Conservation (phyloP, 257 asterid genomes). For the Solanum pinnatisectum region DNA sequence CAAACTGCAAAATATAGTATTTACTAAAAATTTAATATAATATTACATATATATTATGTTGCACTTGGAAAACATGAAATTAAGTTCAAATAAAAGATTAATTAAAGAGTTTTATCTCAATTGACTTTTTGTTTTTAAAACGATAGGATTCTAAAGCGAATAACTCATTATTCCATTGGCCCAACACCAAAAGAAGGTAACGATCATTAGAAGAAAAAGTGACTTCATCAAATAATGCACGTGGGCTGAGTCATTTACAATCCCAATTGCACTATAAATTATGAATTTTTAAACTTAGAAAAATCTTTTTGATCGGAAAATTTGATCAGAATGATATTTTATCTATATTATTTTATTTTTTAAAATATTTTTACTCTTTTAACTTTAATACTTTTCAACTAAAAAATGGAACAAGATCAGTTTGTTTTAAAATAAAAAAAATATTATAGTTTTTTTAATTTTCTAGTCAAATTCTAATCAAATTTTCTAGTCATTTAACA, state of each 20-base stretch:
- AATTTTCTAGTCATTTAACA: too few relatives aligned
- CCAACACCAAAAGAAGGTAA: neutral
- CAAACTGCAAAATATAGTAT: neutral
- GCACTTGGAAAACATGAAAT: neutral
- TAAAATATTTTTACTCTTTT: too few relatives aligned
- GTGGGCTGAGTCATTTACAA: neutral
- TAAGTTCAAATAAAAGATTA: neutral
- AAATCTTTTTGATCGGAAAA: too few relatives aligned
- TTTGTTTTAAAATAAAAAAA: too few relatives aligned
- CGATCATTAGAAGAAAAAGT: neutral
- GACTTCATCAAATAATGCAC: neutral
- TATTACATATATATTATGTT: neutral
- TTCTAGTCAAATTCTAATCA: too few relatives aligned
- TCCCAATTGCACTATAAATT: neutral
- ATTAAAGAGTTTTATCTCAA: neutral
- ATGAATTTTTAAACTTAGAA: too few relatives aligned
- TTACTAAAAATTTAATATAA: neutral
- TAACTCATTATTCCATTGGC: neutral
- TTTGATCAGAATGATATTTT: too few relatives aligned
- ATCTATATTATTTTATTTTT: too few relatives aligned
- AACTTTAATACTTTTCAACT: too few relatives aligned
- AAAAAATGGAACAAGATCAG: too few relatives aligned
- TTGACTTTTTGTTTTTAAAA: neutral
- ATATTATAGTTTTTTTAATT: too few relatives aligned
- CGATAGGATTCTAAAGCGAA: fast-evolving